Evolutionary conservation across 768 basidiomycete genomes (phyloP), one percentile per base, ranked within the genome.

Genomic region (Cystofilobasidium ferigula): DNA sequence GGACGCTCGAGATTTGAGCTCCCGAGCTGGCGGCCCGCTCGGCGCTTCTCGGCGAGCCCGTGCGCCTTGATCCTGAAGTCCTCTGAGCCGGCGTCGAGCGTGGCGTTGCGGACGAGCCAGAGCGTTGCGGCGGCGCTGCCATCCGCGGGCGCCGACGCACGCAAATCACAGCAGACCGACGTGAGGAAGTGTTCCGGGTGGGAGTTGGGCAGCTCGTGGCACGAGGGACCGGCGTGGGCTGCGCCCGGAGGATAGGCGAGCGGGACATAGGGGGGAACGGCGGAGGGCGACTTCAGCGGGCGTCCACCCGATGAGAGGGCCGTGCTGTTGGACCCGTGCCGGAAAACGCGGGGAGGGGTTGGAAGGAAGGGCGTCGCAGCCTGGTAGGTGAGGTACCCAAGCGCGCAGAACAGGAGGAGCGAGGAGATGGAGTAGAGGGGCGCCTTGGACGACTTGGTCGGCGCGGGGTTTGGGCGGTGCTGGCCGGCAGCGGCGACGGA

Each of bases 111-210:
- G 51, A 54, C 51, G 28, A 54, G 9, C 51, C 51, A 54, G 51
- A 54, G 51, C 51, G 51, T 54, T 28, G 51, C 51, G n/a, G n/a
- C n/a, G n/a, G n/a, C n/a, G n/a, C 45, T 48, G 8, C 38, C 38
- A 40, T 40, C 38, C 38, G 8, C 38, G 40, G 14, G 40, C 4
- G 40, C 40, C 7, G 47, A 26, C 4, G 47, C n/a, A n/a, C n/a
- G n/a, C n/a, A n/a, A n/a, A n/a, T 48, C 24, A n/a, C 47, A 48
- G 47, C 47, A 48, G 47, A 48, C 47, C 13, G 13, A 16, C 6
- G 47, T 48, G 22, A 6, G 24, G 47, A 48, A 48, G 47, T 24
- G 47, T 20, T 48, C 47, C n/a, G 47, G 4, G 47, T 48, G 47
- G 9, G 9, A 20, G 47, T 48, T 48, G 47, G 14, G n/a, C 6